These are phyloP conservation scores for Colletotrichum tropicicola DNA, from an alignment of 2,329 filamentous ascomycete species.

Conservation along the genomic window DNA sequence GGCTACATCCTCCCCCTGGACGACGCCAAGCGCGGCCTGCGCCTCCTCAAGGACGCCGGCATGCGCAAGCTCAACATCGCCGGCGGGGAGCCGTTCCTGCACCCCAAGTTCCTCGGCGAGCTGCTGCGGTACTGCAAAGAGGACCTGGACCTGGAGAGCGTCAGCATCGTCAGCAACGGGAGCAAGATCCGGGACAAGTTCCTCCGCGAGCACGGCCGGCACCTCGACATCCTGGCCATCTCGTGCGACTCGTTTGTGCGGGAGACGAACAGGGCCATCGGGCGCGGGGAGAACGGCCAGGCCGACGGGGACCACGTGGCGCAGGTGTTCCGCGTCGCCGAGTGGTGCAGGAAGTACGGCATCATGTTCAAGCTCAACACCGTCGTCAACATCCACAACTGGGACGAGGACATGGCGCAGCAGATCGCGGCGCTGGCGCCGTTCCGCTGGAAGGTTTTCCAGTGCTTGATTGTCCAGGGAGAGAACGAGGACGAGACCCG, in stretches of 20 bases:
- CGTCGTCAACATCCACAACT: constrained; percentile 58
- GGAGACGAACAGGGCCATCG: constrained; percentile 59
- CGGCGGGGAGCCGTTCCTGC: constrained; percentile 63
- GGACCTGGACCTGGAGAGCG: constrained; percentile 55
- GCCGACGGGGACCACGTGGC: constrained; percentile 52
- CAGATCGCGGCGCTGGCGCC: constrained; percentile 50
- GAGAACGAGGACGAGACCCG: constrained; percentile 58
- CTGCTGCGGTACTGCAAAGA: constrained; percentile 58
- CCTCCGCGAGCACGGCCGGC: constrained; percentile 49
- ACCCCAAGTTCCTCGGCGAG: constrained; percentile 51
- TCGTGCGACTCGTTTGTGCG: constrained; percentile 64
- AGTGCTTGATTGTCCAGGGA: constrained; percentile 59
- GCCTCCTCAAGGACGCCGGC: constrained; percentile 55
- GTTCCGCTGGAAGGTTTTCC: constrained; percentile 66
- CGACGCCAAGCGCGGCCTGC: constrained; percentile 53
- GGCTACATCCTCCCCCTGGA: constrained; percentile 51
- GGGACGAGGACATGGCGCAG: constrained; percentile 57
- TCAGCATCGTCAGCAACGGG: constrained; percentile 64
- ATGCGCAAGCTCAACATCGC: constrained; percentile 66
- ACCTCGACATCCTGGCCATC: constrained; percentile 63
- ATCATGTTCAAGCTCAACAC: constrained; percentile 68
- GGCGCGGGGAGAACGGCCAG: constrained; percentile 45
- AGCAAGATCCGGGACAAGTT: constrained; percentile 54
- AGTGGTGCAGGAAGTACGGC: constrained; percentile 54
- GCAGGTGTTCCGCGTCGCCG: constrained; percentile 51